A percentile compares a stretch with the other conserved stretches of the same genome.
phyloP scores from a whole-genome alignment of 192 early-diverging fungal genomes.

The Umbelopsis ramanniana region DNA sequence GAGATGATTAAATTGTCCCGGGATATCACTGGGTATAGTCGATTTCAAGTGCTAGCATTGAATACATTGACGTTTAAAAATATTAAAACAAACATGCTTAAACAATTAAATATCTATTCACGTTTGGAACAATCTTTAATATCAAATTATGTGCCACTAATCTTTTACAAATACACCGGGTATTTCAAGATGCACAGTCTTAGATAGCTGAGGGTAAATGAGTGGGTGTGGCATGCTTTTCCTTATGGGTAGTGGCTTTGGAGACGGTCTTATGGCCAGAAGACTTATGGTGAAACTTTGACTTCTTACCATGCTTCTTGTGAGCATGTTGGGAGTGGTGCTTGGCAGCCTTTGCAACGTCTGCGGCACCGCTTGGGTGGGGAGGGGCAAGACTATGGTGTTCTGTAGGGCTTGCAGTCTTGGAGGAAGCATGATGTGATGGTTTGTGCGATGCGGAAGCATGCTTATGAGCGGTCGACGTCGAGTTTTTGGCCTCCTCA shows the following conservation, averaged over 20 bases:
- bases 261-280: background rate
- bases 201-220: background rate
- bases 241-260: background rate
- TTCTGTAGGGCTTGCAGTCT: background rate
- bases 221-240: background rate
- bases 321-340: background rate
- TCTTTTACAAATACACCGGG: slow-evolving; percentile 2
- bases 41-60: no score
- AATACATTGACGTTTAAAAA: no score
- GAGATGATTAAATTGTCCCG: no score
- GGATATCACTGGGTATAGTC: no score
- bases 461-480: background rate
- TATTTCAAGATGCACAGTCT: background rate
- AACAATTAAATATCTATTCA: no score
- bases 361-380: background rate
- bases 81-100: no score
- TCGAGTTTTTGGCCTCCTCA: background rate
- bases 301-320: slow-evolving; percentile 18
- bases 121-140: no score
- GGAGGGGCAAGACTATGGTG: slow-evolving; percentile 9
- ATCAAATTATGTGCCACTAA: no score
- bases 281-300: background rate
- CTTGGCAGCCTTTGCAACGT: background rate
- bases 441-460: background rate
- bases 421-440: slow-evolving; percentile 1